A percentile compares a stretch with the other conserved stretches of the same genome.
Evolutionary conservation across 352 stramenopile species (phyloP).

Genomic region (Globisporangium rhizosaccharum): DNA sequence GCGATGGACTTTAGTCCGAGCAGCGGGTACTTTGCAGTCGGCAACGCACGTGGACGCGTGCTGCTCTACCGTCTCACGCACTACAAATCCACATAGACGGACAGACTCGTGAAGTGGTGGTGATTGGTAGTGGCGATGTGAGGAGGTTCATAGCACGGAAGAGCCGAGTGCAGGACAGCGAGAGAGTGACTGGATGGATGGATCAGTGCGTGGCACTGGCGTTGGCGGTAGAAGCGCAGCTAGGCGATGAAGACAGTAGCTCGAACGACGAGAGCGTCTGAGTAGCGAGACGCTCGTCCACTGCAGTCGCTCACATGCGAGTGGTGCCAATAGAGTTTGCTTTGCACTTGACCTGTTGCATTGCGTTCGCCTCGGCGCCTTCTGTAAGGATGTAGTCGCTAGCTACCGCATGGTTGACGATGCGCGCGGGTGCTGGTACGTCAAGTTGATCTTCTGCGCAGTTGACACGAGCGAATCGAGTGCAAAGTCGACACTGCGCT

Average conservation of each 20-base stretch:
- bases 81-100: slow-evolving; percentile 82
- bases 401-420: background rate
- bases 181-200: background rate
- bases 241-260: background rate
- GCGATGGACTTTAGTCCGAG: slow-evolving; percentile 94
- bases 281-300: background rate
- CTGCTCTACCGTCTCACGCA: slow-evolving; percentile 96
- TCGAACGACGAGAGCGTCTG: background rate
- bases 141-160: background rate
- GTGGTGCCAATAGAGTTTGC: slow-evolving; percentile 14
- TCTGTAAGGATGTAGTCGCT: background rate
- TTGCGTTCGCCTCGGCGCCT: background rate
- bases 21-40: slow-evolving; percentile 92
- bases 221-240: background rate
- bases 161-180: background rate
- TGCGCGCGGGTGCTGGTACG: slow-evolving; percentile 25
- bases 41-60: slow-evolving; percentile 96
- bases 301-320: background rate
- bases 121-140: background rate
- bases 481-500: slow-evolving; percentile 43
- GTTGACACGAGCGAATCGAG: slow-evolving; percentile 58
- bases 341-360: slow-evolving; percentile 6
- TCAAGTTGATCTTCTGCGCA: slow-evolving; percentile 51
- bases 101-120: background rate
- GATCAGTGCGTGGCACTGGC: background rate